These are phyloP conservation scores for Porphyra umbilicalis DNA, from an alignment of 31 red algal species.

Conservation along the genomic window DNA sequence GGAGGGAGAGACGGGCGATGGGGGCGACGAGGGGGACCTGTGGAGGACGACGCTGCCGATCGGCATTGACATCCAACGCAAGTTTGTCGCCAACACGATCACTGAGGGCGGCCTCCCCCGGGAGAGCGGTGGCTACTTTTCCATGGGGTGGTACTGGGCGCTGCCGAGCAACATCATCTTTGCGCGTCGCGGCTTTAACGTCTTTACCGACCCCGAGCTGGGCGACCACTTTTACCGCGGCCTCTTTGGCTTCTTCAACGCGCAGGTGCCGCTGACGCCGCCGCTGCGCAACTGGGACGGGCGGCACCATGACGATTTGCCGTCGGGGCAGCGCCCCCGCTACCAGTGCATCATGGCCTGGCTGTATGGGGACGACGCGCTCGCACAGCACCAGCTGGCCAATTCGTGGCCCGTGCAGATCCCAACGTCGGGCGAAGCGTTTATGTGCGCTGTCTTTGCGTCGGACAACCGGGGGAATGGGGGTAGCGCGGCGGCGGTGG, in stretches of 20 bases:
- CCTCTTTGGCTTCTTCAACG: not conserved
- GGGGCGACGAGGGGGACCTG: not conserved
- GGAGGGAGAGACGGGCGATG: not conserved
- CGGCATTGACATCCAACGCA: not conserved
- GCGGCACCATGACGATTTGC: not conserved
- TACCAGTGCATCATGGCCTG: conserved; percentile 1
- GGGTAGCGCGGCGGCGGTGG: not conserved
- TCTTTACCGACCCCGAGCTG: not conserved
- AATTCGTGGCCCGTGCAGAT: not conserved
- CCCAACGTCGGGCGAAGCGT: not conserved
- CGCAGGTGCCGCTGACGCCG: not conserved
- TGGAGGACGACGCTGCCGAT: not conserved
- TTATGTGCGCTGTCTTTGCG: not conserved
- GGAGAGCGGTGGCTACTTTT: not conserved
- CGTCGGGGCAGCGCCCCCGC: not conserved
- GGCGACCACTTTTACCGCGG: not conserved
- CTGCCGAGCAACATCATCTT: not conserved
- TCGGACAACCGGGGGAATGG: not conserved
- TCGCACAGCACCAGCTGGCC: not conserved
- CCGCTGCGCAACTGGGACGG: not conserved
- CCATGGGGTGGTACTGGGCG: not conserved
- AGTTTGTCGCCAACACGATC: not conserved
- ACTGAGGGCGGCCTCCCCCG: not conserved
- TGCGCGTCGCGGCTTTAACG: not conserved
- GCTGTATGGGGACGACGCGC: not conserved